Conservation (phyloP, 768 basidiomycete genomes). For the Gyrodon lividus region DNA sequence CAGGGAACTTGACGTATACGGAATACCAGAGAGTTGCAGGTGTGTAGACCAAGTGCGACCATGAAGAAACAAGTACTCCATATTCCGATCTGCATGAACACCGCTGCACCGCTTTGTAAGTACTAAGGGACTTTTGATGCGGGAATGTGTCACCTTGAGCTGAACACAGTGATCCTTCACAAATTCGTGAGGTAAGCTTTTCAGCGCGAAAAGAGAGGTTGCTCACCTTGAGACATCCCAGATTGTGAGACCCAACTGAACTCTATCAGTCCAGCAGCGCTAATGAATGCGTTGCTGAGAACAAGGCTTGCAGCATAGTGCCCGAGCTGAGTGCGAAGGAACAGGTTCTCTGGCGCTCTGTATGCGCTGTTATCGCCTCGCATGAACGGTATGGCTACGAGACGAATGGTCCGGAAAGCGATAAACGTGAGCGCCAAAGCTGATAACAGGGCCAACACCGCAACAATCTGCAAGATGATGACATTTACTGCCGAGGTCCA, state of each 20-base stretch:
- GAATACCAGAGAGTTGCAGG: constrained; percentile 65
- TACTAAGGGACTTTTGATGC: not conserved
- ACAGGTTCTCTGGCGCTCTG: constrained; percentile 47
- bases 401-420: constrained; percentile 45
- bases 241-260: constrained; percentile 46
- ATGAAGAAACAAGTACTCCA: constrained; percentile 65
- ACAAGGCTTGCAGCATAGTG: constrained; percentile 66
- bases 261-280: constrained; percentile 53
- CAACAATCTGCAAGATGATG: constrained; percentile 36
- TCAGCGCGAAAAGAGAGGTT: not conserved
- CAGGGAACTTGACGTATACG: constrained; percentile 50
- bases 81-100: constrained; percentile 61
- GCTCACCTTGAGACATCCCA: constrained; percentile 50
- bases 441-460: constrained; percentile 54
- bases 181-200: constrained; percentile 2
- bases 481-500: not conserved
- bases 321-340: constrained; percentile 73
- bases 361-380: constrained; percentile 25
- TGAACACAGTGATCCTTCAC: constrained; percentile 48
- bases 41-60: constrained; percentile 61
- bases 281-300: constrained; percentile 53
- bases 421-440: constrained; percentile 52
- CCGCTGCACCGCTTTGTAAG: constrained; percentile 35
- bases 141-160: constrained; percentile 52
- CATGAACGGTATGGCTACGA: constrained; percentile 39